A percentile compares a stretch with the other conserved stretches of the same genome.
Evolutionary conservation across 2,329 filamentous ascomycete genomes (phyloP).

Genomic region (Cladosporium phlei): DNA sequence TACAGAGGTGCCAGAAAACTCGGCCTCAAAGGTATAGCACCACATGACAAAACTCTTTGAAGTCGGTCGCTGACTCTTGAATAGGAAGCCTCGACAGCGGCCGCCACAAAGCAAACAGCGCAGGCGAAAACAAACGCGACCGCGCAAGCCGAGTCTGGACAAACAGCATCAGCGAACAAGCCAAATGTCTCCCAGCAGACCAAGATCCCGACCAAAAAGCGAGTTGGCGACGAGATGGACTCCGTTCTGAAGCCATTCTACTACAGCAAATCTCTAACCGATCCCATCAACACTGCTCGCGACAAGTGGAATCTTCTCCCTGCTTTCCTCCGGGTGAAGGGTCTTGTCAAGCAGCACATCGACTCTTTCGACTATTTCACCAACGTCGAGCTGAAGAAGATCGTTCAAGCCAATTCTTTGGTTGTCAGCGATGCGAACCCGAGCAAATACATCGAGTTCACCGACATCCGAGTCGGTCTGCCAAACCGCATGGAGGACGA

Average conservation of each 20-base stretch:
- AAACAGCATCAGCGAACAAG: slow-evolving; percentile 2
- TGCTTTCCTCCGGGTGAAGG: slow-evolving; percentile 97
- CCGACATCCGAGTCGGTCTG: slow-evolving; percentile 76
- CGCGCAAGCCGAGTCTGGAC: background rate
- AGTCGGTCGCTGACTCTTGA: background rate
- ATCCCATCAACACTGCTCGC: slow-evolving; percentile 64
- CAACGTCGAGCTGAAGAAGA: slow-evolving; percentile 93
- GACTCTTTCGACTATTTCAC: slow-evolving; percentile 99
- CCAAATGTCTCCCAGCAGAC: slow-evolving; percentile 14
- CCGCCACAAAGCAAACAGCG: slow-evolving; percentile 14
- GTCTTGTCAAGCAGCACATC: slow-evolving; percentile 93
- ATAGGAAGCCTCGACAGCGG: slow-evolving; percentile 9
- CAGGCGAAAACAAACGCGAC: slow-evolving; percentile 13
- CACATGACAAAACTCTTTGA: slow-evolving; percentile 12
- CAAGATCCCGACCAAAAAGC: slow-evolving; percentile 20
- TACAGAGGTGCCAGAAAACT: slow-evolving; percentile 24
- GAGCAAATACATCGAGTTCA: slow-evolving; percentile 69
- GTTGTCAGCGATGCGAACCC: slow-evolving; percentile 90
- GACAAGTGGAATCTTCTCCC: slow-evolving; percentile 98
- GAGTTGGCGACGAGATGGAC: slow-evolving; percentile 42
- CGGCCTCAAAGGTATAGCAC: slow-evolving; percentile 25
- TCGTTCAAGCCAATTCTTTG: slow-evolving; percentile 82
- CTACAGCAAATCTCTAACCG: slow-evolving; percentile 61
- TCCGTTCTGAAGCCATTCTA: slow-evolving; percentile 66
- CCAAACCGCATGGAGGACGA: slow-evolving; percentile 77